These are phyloP conservation scores for Mortierella sp. DNA, from an alignment of 371 early-diverging fungal genomes.

Conservation along the genomic window DNA sequence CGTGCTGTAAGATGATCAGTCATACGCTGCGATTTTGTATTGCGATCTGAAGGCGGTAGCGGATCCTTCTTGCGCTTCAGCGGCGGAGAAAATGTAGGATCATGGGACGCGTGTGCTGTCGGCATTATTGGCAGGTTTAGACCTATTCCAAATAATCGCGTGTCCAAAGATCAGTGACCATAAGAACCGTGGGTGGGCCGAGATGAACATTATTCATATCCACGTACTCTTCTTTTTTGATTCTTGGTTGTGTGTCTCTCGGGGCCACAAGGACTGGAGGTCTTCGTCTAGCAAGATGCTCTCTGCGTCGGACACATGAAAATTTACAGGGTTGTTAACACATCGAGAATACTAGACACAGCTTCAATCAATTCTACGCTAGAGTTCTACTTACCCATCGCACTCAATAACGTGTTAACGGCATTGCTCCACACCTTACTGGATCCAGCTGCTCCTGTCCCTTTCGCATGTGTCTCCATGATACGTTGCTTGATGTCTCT, in stretches of 20 bases:
- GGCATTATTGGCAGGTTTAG: conserved; percentile 20
- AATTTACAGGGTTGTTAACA: too few relatives aligned
- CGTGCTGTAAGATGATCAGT: conserved; percentile 48
- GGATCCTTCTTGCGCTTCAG: conserved; percentile 49
- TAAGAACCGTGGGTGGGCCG: too few relatives aligned
- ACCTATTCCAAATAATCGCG: too few relatives aligned
- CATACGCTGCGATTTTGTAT: conserved; percentile 44
- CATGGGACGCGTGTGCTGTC: conserved; percentile 22
- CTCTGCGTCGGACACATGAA: too few relatives aligned
- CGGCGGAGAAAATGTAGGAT: conserved; percentile 48
- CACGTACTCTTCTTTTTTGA: conserved; percentile 36
- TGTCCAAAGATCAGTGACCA: too few relatives aligned
- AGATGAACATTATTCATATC: neutral
- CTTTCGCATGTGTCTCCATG: conserved; percentile 8
- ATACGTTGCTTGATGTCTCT: too few relatives aligned
- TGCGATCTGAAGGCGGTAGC: conserved; percentile 22
- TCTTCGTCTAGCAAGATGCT: conserved; percentile 51
- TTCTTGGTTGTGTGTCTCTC: conserved; percentile 32
- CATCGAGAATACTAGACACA: too few relatives aligned
- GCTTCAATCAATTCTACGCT: too few relatives aligned
- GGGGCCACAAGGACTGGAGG: conserved; percentile 45
- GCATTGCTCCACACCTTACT: conserved; percentile 50
- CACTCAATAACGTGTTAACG: conserved; percentile 47
- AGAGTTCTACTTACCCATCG: conserved; percentile 54
- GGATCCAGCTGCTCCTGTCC: conserved; percentile 2